Percentiles rank a stretch among this genome's conserved stretches.
These are phyloP conservation scores for Ophiostoma sp. DNA, from an alignment of 2,329 filamentous ascomycete species.

Conservation along the genomic window DNA sequence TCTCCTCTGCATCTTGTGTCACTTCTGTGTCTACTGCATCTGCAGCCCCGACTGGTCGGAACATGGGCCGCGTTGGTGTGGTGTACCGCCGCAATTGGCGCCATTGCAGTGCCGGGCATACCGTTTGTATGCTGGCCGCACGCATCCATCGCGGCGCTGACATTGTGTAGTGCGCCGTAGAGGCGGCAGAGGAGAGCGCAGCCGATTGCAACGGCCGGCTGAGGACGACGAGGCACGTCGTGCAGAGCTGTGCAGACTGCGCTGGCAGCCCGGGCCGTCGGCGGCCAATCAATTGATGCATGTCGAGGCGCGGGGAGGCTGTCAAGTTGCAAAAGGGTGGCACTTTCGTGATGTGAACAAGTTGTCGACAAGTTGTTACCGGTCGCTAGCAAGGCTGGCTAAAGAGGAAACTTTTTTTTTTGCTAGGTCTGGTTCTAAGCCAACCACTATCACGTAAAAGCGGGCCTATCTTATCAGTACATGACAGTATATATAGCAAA, in stretches of 20 bases:
- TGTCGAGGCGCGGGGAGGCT: background rate
- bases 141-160: background rate
- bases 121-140: background rate
- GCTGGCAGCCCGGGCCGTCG: constrained; percentile 10
- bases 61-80: background rate
- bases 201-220: background rate
- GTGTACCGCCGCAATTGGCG: constrained; percentile 12
- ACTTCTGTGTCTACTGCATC: background rate
- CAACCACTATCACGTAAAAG: background rate
- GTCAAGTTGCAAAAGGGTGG: background rate
- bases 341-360: background rate
- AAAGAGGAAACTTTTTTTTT: background rate
- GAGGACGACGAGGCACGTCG: constrained; percentile 4
- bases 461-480: background rate
- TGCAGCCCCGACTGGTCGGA: background rate
- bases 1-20: background rate
- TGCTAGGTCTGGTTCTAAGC: background rate
- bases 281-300: constrained; percentile 20
- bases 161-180: background rate
- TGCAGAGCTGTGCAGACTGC: constrained; percentile 18
- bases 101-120: background rate
- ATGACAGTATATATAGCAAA: background rate
- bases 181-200: background rate
- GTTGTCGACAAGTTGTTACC: background rate
- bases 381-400: background rate